These are phyloP conservation scores for Trichoderma sp. DNA, from an alignment of 2,329 filamentous ascomycete genomes.

Conservation along the genomic window DNA sequence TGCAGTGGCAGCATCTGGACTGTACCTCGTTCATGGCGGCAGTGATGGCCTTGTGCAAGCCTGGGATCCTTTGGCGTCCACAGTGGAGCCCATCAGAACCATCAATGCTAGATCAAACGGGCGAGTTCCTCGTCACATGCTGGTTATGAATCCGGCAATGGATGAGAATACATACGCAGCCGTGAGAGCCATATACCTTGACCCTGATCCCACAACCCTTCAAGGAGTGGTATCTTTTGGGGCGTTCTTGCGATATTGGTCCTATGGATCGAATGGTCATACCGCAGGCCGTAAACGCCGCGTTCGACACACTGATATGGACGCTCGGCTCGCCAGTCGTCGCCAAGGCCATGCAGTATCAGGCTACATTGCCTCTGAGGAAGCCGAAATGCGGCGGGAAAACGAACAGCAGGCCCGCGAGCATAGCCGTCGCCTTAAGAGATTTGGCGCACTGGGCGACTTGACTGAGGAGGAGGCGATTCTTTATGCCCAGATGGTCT, in stretches of 20 bases:
- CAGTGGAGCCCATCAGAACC: slow-evolving; percentile 74
- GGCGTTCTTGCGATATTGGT: slow-evolving; percentile 87
- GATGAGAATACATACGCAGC: slow-evolving; percentile 76
- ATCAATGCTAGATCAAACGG: slow-evolving; percentile 83
- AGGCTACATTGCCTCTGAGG: slow-evolving; percentile 85
- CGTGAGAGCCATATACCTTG: slow-evolving; percentile 80
- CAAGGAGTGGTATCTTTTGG: slow-evolving; percentile 87
- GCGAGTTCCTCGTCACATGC: slow-evolving; percentile 73
- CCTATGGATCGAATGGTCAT: slow-evolving; percentile 81
- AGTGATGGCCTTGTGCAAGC: slow-evolving; percentile 94
- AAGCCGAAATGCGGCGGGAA: slow-evolving; percentile 75
- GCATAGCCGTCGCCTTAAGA: slow-evolving; percentile 67
- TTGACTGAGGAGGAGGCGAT: slow-evolving; percentile 67
- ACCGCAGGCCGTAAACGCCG: slow-evolving; percentile 78
- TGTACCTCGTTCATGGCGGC: slow-evolving; percentile 90
- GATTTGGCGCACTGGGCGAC: slow-evolving; percentile 72
- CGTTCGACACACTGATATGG: slow-evolving; percentile 63
- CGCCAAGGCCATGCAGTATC: slow-evolving; percentile 68
- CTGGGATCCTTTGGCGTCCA: slow-evolving; percentile 93
- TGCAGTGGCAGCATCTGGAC: slow-evolving; percentile 75
- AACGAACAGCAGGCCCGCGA: slow-evolving; percentile 67
- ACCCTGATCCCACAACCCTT: slow-evolving; percentile 82
- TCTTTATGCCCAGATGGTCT: slow-evolving; percentile 66
- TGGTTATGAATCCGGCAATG: slow-evolving; percentile 56
- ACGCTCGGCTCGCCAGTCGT: slow-evolving; percentile 50